Evolutionary conservation across 805 yeast species (phyloP).

Genomic region (Gaillardinia entomophila): DNA sequence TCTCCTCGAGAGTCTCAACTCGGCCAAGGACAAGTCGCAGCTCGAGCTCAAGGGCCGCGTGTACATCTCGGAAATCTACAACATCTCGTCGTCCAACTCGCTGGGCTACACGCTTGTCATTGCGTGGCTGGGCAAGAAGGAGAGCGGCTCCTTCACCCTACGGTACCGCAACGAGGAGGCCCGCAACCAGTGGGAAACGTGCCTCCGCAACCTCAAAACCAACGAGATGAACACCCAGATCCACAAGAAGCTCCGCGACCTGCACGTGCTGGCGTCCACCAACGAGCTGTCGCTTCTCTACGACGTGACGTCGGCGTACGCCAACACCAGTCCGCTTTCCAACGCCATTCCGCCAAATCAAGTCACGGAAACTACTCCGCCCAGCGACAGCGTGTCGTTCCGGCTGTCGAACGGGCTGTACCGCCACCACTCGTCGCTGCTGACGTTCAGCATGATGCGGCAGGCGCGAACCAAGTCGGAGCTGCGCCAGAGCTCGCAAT

Average conservation of each 20-base stretch:
- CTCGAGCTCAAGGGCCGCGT: slow-evolving; percentile 75
- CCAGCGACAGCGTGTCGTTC: slow-evolving; percentile 9
- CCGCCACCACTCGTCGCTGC: slow-evolving; percentile 38
- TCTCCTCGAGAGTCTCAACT: slow-evolving; percentile 28
- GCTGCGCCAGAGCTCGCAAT: slow-evolving; percentile 8
- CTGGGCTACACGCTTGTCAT: slow-evolving; percentile 57
- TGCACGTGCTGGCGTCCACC: slow-evolving; percentile 22
- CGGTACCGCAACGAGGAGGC: slow-evolving; percentile 80
- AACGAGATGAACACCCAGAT: slow-evolving; percentile 35
- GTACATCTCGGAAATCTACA: slow-evolving; percentile 59
- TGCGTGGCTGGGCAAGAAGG: slow-evolving; percentile 82
- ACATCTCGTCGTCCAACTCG: slow-evolving; percentile 29
- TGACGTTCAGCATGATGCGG: slow-evolving; percentile 40
- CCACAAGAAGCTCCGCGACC: slow-evolving; percentile 30
- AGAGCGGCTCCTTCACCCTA: slow-evolving; percentile 79
- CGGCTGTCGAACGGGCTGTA: slow-evolving; percentile 26
- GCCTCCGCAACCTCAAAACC: slow-evolving; percentile 47
- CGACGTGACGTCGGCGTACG: slow-evolving; percentile 16
- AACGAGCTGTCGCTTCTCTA: slow-evolving; percentile 15
- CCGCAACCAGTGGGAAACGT: slow-evolving; percentile 74
- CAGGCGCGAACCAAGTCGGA: slow-evolving; percentile 18
- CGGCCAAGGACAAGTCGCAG: slow-evolving; percentile 20
- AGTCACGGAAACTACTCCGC: background rate
- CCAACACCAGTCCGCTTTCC: slow-evolving; percentile 8
- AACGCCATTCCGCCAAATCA: background rate